Evolutionary conservation across 1,139 yeast species (phyloP).

Genomic region (Pichia kudriavzevii): DNA sequence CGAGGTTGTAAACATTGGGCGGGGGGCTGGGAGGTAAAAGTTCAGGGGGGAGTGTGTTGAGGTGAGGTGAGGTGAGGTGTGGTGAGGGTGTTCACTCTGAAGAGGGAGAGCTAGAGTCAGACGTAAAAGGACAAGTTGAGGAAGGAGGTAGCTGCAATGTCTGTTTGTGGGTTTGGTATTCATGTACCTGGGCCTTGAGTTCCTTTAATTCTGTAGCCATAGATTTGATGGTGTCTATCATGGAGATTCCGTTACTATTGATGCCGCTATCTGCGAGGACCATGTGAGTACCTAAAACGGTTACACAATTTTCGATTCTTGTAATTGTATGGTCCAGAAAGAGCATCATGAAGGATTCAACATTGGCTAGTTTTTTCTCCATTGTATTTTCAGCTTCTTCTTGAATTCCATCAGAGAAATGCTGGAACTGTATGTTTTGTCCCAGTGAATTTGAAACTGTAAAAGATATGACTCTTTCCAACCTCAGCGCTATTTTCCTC

Average conservation of each 20-base stretch:
- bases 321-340: conserved; percentile 57
- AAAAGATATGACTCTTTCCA: conserved; percentile 37
- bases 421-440: conserved; percentile 3
- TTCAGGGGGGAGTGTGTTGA: no score
- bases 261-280: conserved; percentile 1
- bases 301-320: conserved; percentile 50
- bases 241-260: background rate
- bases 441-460: conserved; percentile 7
- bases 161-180: no score
- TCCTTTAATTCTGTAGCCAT: no score
- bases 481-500: conserved; percentile 40
- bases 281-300: conserved; percentile 23
- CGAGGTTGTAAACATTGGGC: background rate
- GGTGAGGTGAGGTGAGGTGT: no score
- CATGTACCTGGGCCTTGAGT: no score
- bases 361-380: conserved; percentile 11
- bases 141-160: no score
- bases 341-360: conserved; percentile 34
- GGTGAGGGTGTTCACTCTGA: no score
- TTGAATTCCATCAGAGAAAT: conserved; percentile 15
- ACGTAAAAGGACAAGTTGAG: no score
- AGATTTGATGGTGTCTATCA: background rate
- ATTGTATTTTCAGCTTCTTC: conserved; percentile 17
- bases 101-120: no score
- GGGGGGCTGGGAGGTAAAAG: background rate